A percentile compares a stretch with the other conserved stretches of the same genome.
Conservation (phyloP, 2,329 filamentous ascomycete genomes). For the Mycosphaerella sp. region DNA sequence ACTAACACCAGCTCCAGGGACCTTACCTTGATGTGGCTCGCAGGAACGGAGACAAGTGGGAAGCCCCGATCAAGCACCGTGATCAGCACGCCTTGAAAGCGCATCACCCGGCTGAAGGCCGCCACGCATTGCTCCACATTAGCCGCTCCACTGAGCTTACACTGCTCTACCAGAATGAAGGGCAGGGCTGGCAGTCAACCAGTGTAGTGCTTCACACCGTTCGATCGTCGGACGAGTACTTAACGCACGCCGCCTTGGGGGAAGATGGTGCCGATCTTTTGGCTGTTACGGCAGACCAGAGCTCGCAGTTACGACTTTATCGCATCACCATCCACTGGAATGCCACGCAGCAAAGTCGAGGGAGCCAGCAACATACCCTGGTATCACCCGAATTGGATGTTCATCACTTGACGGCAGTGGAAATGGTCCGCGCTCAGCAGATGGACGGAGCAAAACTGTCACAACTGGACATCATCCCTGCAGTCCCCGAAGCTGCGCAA, state of each 20-base stretch:
- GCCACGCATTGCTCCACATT: conserved; percentile 69
- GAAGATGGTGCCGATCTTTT: conserved; percentile 52
- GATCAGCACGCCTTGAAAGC: conserved; percentile 57
- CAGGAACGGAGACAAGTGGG: conserved; percentile 49
- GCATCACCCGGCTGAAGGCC: conserved; percentile 62
- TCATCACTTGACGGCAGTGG: conserved; percentile 25
- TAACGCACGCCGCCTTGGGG: conserved; percentile 69
- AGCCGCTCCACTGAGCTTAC: conserved; percentile 68
- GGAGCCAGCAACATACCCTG: conserved; percentile 20
- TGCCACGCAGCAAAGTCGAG: conserved; percentile 36
- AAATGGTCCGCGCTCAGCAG: conserved; percentile 26
- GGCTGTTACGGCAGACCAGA: conserved; percentile 61
- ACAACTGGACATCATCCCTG: conserved; percentile 27
- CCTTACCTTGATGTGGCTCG: conserved; percentile 34
- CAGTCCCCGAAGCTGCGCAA: conserved; percentile 53
- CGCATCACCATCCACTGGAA: conserved; percentile 71
- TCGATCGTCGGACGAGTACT: conserved; percentile 51
- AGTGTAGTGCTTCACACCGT: conserved; percentile 52
- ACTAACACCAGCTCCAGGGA: conserved; percentile 29
- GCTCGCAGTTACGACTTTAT: conserved; percentile 67
- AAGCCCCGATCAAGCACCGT: conserved; percentile 60
- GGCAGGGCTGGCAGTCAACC: conserved; percentile 61
- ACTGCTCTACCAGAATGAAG: conserved; percentile 70
- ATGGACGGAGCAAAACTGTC: conserved; percentile 25
- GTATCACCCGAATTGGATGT: conserved; percentile 29